Percentiles rank a stretch among this genome's conserved stretches.
phyloP scores from a whole-genome alignment of 2,329 filamentous ascomycete species.

The Aspergillus unguis region DNA sequence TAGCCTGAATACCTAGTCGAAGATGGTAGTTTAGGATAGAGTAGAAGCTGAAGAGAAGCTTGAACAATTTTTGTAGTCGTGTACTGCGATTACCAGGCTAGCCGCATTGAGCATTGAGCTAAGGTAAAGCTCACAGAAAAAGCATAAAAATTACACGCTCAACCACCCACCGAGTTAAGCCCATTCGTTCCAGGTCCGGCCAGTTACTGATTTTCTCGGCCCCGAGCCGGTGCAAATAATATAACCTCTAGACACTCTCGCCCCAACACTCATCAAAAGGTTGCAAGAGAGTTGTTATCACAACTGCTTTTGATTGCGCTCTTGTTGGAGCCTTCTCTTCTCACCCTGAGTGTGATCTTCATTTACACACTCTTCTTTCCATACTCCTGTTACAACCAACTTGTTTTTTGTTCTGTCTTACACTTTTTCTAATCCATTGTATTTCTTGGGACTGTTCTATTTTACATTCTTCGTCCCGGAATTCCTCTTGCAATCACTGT shows the following conservation, averaged over 20 bases:
- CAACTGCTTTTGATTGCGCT: conserved; percentile 1
- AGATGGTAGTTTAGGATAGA: too few species aligned
- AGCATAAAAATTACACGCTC: conserved; percentile 11
- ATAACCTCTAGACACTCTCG: conserved; percentile 14
- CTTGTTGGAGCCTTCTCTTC: conserved; percentile 18
- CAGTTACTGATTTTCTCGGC: conserved; percentile 1
- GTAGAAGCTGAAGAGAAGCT: too few species aligned
- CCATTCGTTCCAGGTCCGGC: background rate
- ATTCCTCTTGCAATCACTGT: background rate
- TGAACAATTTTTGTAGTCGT: too few species aligned
- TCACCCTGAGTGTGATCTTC: conserved; percentile 16
- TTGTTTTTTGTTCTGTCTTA: conserved; percentile 7
- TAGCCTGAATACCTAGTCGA: too few species aligned
- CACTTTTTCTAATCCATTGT: background rate
- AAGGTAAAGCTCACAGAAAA: background rate
- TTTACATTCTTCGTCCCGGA: background rate
- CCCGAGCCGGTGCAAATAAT: conserved; percentile 9
- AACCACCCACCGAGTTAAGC: conserved; percentile 8
- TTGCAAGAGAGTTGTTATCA: conserved; percentile 7
- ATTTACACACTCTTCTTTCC: conserved; percentile 8
- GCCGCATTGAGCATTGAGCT: background rate
- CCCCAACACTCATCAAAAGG: conserved; percentile 25
- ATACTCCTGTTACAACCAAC: conserved; percentile 5
- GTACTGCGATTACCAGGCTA: background rate
- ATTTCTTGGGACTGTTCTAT: conserved; percentile 1